Base-by-base conservation (phyloP, 2,329 filamentous ascomycete species). In the Stagonosporopsis rhizophila region DNA sequence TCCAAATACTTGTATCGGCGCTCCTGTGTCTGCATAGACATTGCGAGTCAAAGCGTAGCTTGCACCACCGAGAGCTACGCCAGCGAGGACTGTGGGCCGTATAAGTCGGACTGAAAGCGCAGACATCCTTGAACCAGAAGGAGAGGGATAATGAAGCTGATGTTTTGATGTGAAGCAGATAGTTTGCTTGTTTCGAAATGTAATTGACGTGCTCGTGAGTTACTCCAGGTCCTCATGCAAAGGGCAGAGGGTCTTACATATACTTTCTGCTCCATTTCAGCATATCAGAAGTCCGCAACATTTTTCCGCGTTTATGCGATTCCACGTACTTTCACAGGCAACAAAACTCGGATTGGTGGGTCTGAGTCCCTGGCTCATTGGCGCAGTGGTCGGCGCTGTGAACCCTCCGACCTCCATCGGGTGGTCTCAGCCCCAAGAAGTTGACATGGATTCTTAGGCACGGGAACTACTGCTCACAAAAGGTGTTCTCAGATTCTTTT, bases 21-120 rank as follows among this genome's bases (percentile, higher is more conserved):
- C 44, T 45, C 38, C 52, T 11, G 59, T 28, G 14, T 62, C 61
- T 28, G 61, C 59, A 34, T 64, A 45, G 22, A 44, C 35, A 14
- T 11, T 49, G 28, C 27, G 55, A 6, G 14, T 32, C 12, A 35
- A 25, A 35, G 40, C 41, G 17, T 50, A 50, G 20, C 35, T 46
- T 3, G 35, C 35, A 32, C 52, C 41, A 17, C 39, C 40, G 22
- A 46, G 9, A 11, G 28, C 52, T 12, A 46, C 39, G 15, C 52
- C 41, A n/a, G 34, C 37, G 15, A 56, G 22, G 8, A 50, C 39
- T 23, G 34, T 30, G 9, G 52, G 52, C 28, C 45, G 30, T 19
- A 44, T 20, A 15, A 41, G 25, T 35, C 52, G 52, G 5, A 17
- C 6, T 15, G 45, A 28, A 14, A 40, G 12, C 2, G 22, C 19